phyloP scores from a whole-genome alignment of 306 rosid genomes.

The Lathyrus oleraceus region DNA sequence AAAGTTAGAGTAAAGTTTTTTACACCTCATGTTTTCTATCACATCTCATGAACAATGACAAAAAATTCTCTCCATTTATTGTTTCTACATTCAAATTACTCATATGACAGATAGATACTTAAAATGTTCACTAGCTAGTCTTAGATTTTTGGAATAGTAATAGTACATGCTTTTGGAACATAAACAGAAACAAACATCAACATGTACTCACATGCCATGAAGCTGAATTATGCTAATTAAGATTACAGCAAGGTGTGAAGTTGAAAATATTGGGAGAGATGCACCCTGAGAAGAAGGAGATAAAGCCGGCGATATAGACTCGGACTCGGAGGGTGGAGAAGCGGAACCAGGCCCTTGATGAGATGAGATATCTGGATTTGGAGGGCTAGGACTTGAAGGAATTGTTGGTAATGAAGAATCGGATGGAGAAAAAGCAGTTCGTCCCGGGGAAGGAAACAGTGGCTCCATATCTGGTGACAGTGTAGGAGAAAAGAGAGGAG shows the following conservation, averaged over 20 bases:
- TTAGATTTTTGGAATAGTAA: constrained; percentile 21
- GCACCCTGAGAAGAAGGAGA: constrained; percentile 40
- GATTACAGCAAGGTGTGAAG: constrained; percentile 22
- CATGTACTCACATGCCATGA: constrained; percentile 37
- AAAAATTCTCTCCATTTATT: constrained; percentile 7
- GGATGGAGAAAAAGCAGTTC: constrained; percentile 41
- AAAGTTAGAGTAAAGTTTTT: constrained; percentile 19
- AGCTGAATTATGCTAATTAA: constrained; percentile 41
- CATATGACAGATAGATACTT: background rate
- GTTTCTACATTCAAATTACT: constrained; percentile 10
- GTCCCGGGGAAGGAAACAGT: constrained; percentile 45
- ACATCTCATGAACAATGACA: constrained; percentile 20
- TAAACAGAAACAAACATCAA: constrained; percentile 21
- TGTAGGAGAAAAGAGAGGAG: constrained; percentile 38
- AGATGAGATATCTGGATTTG: constrained; percentile 39
- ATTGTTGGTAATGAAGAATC: constrained; percentile 50
- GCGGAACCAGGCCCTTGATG: background rate
- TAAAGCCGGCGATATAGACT: background rate
- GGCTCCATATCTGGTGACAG: constrained; percentile 55
- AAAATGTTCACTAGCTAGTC: constrained; percentile 12
- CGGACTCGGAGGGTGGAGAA: background rate
- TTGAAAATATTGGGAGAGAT: constrained; percentile 31
- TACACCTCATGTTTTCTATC: constrained; percentile 15
- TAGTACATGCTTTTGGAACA: constrained; percentile 21
- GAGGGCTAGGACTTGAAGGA: constrained; percentile 54